Evolutionary conservation across 176 grass and related monocot species (phyloP).

Genomic region (Oryza brachyantha): DNA sequence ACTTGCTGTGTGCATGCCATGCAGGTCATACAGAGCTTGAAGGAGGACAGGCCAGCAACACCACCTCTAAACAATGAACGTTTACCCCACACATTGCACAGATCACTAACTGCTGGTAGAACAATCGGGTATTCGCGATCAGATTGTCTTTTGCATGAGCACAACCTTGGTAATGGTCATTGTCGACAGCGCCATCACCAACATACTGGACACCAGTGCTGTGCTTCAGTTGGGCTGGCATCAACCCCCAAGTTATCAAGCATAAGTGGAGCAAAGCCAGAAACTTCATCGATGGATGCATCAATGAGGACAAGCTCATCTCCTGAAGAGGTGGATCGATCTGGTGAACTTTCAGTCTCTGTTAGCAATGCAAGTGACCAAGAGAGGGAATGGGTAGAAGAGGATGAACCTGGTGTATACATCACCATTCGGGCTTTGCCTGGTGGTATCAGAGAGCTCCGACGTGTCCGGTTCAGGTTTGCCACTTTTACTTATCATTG

Average conservation of each 20-base stretch:
- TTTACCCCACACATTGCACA: constrained; percentile 36
- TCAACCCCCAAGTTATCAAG: constrained; percentile 76
- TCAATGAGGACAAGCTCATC: constrained; percentile 73
- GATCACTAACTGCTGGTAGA: constrained; percentile 39
- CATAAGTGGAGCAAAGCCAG: constrained; percentile 73
- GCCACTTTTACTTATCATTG: constrained; percentile 11
- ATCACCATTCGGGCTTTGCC: constrained; percentile 69
- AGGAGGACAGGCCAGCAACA: constrained; percentile 54
- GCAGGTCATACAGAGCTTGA: constrained; percentile 46
- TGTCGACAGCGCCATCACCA: constrained; percentile 36
- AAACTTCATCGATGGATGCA: constrained; percentile 58
- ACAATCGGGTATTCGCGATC: constrained; percentile 55
- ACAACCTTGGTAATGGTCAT: constrained; percentile 17
- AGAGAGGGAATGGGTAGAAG: constrained; percentile 83
- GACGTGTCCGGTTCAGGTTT: constrained; percentile 79
- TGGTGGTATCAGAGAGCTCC: constrained; percentile 71
- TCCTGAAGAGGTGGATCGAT: constrained; percentile 58
- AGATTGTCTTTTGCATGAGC: constrained; percentile 52
- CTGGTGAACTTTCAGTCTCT: constrained; percentile 56
- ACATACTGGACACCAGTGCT: constrained; percentile 26
- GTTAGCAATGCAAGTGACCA: constrained; percentile 78
- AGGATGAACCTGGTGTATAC: constrained; percentile 85
- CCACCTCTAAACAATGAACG: constrained; percentile 46
- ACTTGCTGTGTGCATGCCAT: not conserved
- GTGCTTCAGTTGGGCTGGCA: constrained; percentile 35